A percentile compares a stretch with the other conserved stretches of the same genome.
Conservation (phyloP, 2,329 filamentous ascomycete species). For the Cladosporium sp. region DNA sequence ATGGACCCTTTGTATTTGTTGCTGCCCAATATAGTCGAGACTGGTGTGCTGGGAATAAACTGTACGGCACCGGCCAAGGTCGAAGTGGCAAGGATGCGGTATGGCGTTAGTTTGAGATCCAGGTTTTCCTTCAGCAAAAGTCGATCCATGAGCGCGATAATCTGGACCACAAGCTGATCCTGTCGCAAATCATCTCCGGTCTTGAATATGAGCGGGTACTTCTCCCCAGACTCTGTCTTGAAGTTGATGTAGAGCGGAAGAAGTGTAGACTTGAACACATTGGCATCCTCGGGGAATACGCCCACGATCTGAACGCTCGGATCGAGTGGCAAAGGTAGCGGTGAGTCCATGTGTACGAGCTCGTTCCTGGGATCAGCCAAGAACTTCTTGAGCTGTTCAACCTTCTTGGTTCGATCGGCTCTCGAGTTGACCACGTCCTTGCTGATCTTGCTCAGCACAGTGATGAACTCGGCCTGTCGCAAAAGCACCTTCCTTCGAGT, state of each 20-base stretch:
- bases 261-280: constrained; percentile 93
- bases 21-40: constrained; percentile 70
- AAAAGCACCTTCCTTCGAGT: constrained; percentile 75
- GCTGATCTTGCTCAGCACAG: constrained; percentile 83
- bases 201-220: constrained; percentile 95
- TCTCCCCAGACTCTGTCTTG: constrained; percentile 72
- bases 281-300: constrained; percentile 78
- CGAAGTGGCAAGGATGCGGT: constrained; percentile 93
- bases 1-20: constrained; percentile 78
- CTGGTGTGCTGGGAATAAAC: constrained; percentile 78
- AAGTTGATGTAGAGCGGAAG: constrained; percentile 91
- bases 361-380: constrained; percentile 90
- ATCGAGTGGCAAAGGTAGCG: constrained; percentile 84
- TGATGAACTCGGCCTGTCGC: constrained; percentile 86
- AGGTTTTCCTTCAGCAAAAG: constrained; percentile 94
- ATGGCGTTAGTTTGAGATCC: constrained; percentile 91
- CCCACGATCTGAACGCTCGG: constrained; percentile 78
- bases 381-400: constrained; percentile 80
- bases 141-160: constrained; percentile 97
- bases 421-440: constrained; percentile 82
- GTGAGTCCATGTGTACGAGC: constrained; percentile 77
- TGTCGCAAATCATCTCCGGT: constrained; percentile 94
- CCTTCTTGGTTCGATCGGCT: constrained; percentile 76
- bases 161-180: constrained; percentile 95
- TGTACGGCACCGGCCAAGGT: constrained; percentile 88